These are phyloP conservation scores for Candida cerambycidarum DNA, from an alignment of 805 yeast species.

Conservation along the genomic window DNA sequence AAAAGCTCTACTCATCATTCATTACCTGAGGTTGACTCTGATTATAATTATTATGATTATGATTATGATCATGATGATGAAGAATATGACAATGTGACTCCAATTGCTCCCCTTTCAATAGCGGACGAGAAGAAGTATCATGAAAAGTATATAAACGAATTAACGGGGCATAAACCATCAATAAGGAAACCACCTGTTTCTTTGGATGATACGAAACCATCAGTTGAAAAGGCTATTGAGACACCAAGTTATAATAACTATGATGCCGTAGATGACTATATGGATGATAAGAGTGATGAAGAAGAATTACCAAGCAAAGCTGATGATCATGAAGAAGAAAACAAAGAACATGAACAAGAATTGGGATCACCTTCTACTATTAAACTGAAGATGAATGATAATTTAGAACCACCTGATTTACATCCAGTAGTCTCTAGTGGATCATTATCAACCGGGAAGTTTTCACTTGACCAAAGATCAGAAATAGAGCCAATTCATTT, in stretches of 20 bases:
- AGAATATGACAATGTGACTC: conserved; percentile 19
- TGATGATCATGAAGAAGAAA: conserved; percentile 10
- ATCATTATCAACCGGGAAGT: conserved; percentile 29
- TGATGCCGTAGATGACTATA: conserved; percentile 33
- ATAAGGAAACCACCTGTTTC: conserved; percentile 38
- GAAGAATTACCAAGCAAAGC: not conserved
- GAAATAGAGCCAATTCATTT: conserved; percentile 16
- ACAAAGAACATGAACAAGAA: not conserved
- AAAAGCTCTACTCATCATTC: conserved; percentile 22
- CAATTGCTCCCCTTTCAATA: conserved; percentile 25
- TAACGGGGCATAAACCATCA: conserved; percentile 31
- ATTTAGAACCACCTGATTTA: conserved; percentile 11
- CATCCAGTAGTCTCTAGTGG: conserved; percentile 27
- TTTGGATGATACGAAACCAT: not conserved
- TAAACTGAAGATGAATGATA: not conserved
- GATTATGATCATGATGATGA: conserved; percentile 12
- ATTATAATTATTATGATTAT: conserved; percentile 12
- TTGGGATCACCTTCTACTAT: conserved; percentile 1
- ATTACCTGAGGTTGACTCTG: conserved; percentile 29
- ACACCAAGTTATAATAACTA: conserved; percentile 29
- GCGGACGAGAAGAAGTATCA: conserved; percentile 23
- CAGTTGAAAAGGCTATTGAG: conserved; percentile 16
- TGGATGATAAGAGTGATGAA: conserved; percentile 14
- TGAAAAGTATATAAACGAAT: conserved; percentile 21
- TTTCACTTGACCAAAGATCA: conserved; percentile 19